phyloP scores from a whole-genome alignment of 129 eudicot species.

The Smallanthus sonchifolius region DNA sequence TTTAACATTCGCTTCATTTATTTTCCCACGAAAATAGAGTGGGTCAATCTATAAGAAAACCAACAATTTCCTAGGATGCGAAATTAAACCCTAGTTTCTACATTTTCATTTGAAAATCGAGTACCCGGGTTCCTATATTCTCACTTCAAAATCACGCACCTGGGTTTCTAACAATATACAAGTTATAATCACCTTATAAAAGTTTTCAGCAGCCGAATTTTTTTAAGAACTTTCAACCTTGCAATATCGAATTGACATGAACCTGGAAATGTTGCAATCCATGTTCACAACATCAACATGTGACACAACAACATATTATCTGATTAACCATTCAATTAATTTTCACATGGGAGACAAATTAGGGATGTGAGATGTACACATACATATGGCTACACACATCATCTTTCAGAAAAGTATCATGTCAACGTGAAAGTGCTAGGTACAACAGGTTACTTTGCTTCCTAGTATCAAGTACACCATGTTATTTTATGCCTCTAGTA shows the following conservation, averaged over 20 bases:
- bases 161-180: background rate
- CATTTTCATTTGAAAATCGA: background rate
- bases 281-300: background rate
- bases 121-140: background rate
- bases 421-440: background rate
- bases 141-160: background rate
- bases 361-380: background rate
- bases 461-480: background rate
- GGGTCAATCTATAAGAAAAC: background rate
- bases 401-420: background rate
- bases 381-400: background rate
- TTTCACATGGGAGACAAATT: background rate
- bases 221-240: background rate
- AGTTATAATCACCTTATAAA: background rate
- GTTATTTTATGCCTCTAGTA: background rate
- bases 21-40: no score
- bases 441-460: constrained; percentile 4
- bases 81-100: background rate
- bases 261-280: background rate
- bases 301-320: background rate
- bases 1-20: no score
- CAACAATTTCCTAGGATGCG: background rate
- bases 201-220: background rate
- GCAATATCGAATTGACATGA: background rate
- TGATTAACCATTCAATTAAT: background rate